A percentile compares a stretch with the other conserved stretches of the same genome.
Evolutionary conservation across 2,329 filamentous ascomycete genomes (phyloP).

Genomic region (Elsinoe australis): DNA sequence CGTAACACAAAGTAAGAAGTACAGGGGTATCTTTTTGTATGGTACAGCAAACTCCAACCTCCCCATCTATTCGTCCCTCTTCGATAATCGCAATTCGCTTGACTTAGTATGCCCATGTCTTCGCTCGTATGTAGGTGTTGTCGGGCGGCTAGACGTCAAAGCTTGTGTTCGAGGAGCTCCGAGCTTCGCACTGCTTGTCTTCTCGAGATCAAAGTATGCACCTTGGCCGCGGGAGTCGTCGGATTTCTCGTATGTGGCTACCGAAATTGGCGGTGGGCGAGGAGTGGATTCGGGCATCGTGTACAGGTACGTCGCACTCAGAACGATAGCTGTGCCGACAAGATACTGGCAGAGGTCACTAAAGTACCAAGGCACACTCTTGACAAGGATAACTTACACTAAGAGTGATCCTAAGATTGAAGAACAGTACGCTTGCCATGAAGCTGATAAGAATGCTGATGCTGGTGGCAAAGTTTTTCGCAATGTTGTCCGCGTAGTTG

Average conservation of each 20-base stretch:
- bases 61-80: slow-evolving; percentile 31
- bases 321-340: slow-evolving; percentile 67
- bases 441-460: slow-evolving; percentile 87
- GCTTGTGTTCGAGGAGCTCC: slow-evolving; percentile 40
- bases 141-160: slow-evolving; percentile 44
- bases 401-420: slow-evolving; percentile 65
- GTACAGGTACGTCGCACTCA: slow-evolving; percentile 80
- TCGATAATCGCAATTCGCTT: slow-evolving; percentile 26
- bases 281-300: slow-evolving; percentile 54
- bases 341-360: slow-evolving; percentile 56
- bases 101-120: slow-evolving; percentile 25
- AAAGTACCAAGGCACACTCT: slow-evolving; percentile 7
- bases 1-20: slow-evolving; percentile 9
- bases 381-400: slow-evolving; percentile 50
- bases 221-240: slow-evolving; percentile 42
- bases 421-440: slow-evolving; percentile 75
- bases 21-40: slow-evolving; percentile 13
- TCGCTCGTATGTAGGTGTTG: slow-evolving; percentile 29
- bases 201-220: slow-evolving; percentile 32
- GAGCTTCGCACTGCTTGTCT: not conserved
- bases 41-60: not conserved
- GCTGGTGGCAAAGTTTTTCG: slow-evolving; percentile 88
- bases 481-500: slow-evolving; percentile 79
- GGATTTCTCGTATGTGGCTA: slow-evolving; percentile 71
- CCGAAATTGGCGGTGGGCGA: slow-evolving; percentile 58